Evolutionary conservation across 768 basidiomycete species (phyloP), one percentile per base, ranked within the genome.

Genomic region (Flagelloscypha sp.): DNA sequence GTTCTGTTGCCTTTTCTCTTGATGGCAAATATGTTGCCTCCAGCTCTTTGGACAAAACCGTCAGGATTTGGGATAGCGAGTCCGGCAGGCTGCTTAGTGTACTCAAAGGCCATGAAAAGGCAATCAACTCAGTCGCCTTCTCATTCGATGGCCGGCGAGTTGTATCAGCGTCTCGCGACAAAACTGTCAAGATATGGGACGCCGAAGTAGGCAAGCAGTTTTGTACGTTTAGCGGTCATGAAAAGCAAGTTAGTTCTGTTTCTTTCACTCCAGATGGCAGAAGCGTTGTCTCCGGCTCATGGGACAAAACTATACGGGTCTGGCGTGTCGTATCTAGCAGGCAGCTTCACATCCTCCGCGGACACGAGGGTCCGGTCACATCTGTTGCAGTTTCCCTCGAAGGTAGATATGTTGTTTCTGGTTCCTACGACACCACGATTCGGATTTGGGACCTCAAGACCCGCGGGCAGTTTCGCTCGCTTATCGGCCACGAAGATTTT

Each of bases 261-360:
- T 57, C 58, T 11, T 60, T 67, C 39, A 66, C 66, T 3, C 65
- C 64, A 16, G 62, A 70, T 47, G 63, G 63, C 3, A 55, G 51
- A 23, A 52, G 59, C 30, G 48, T 74, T 20, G 35, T 33, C 7
- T 20, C 42, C 16, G 42, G 42, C 4, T 43, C 33, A 23, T 15
- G 21, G 59, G 28, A 32, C 11, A 84, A 85, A 66, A 88, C 84
- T 31, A 53, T 93, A 42, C 86, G 89, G 56, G 76, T 81, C 40
- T 92, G 89, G 86, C 86, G 90, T 52, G 70, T 89, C 7, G 9
- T 10, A 18, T 29, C 42, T 18, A 24, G 22, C 2, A 6, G 16
- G 9, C 38, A 64, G 36, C 63, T 70, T 3, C 60, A 72, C 38
- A 69, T 65, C 15, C 71, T 71, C 45, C 44, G 64, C 73, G 38